Percentiles rank a stretch among this genome's conserved stretches.
These are phyloP conservation scores for Neofusicoccum sp. DNA, from an alignment of 2,329 filamentous ascomycete genomes.

Conservation along the genomic window DNA sequence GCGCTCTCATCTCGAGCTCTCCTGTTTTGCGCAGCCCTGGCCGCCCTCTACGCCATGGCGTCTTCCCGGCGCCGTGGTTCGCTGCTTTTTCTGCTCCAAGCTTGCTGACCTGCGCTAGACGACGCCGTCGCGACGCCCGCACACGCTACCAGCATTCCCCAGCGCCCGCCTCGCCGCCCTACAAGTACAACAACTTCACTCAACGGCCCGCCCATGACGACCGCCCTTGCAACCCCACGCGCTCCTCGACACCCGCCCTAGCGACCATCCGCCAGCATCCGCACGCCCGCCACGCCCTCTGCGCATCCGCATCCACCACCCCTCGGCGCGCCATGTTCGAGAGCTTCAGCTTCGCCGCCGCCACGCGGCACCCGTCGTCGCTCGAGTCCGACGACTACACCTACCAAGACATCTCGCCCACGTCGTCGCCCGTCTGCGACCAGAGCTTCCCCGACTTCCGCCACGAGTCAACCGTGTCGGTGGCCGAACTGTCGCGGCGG, in stretches of 20 bases:
- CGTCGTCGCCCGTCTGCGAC: conserved; percentile 12
- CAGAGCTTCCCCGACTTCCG: not conserved
- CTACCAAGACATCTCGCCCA: conserved; percentile 14
- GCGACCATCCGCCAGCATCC: not conserved
- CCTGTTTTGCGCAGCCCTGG: conserved; percentile 14
- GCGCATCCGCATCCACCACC: not conserved
- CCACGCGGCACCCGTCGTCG: conserved; percentile 26
- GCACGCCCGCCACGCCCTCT: not conserved
- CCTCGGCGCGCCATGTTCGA: conserved; percentile 31
- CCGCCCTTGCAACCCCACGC: conserved; percentile 11
- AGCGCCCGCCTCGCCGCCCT: conserved; percentile 5
- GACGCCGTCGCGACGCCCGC: not conserved
- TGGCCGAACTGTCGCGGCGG: conserved; percentile 17
- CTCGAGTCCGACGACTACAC: conserved; percentile 14
- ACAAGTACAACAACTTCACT: conserved; percentile 13
- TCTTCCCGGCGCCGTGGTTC: conserved; percentile 7
- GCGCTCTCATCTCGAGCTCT: conserved; percentile 12
- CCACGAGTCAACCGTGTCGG: conserved; percentile 7
- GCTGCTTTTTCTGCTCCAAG: conserved; percentile 15
- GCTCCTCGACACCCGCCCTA: conserved; percentile 7
- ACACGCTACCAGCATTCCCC: conserved; percentile 20
- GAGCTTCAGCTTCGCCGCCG: conserved; percentile 39
- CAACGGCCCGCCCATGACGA: conserved; percentile 10
- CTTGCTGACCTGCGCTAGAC: conserved; percentile 10
- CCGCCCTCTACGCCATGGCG: conserved; percentile 11